Base-by-base conservation (phyloP, 2,329 filamentous ascomycete genomes). In the Colletotrichum caudatum region DNA sequence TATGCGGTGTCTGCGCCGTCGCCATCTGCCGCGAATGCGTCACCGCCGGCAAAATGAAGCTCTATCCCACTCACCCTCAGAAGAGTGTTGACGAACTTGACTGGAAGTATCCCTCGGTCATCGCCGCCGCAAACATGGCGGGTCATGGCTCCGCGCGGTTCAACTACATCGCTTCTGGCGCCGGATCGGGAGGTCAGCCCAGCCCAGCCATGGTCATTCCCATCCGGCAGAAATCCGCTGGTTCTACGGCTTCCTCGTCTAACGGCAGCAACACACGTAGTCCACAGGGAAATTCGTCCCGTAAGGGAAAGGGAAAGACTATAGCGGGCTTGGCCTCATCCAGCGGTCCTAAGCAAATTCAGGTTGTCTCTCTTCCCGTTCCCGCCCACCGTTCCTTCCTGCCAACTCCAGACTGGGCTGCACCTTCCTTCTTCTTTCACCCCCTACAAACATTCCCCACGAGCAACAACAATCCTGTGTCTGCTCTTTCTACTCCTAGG, bases 1-100 rank as follows among this genome's bases (percentile, higher is more conserved):
- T 26, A 33, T 62, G 59, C n/a, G 48, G 1, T 5, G 44, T 9
- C 2, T 62, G 59, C 59, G 29, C n/a, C 20, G 11, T 51, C n/a
- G n/a, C 44, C 44, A 50, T 62, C 59, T 62, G 59, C 46, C 59
- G 46, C 5, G 59, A 50, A 33, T 62, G 59, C 26, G 33, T 62
- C 35, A 44, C n/a, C 5, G 29, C 46, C 20, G 59, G 59, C n/a
- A 33, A 51, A n/a, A 51, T 62, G 29, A 37, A 20, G 20, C 29
- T 26, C 14, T 33, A 26, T 48, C 29, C 29, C 29, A 37, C 29
- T 39, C 59, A 51, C 33, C 44, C 59, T 18, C 59, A 62, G 14
- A 37, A 51, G 59, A 57, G 20, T 23, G 33, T 62, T 26, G 33
- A 12, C 20, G 59, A 62, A 16, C 48, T 62, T 50, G 33, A 37